phyloP scores from a whole-genome alignment of 495 filamentous ascomycete genomes.

The Aspergillus asperescens region DNA sequence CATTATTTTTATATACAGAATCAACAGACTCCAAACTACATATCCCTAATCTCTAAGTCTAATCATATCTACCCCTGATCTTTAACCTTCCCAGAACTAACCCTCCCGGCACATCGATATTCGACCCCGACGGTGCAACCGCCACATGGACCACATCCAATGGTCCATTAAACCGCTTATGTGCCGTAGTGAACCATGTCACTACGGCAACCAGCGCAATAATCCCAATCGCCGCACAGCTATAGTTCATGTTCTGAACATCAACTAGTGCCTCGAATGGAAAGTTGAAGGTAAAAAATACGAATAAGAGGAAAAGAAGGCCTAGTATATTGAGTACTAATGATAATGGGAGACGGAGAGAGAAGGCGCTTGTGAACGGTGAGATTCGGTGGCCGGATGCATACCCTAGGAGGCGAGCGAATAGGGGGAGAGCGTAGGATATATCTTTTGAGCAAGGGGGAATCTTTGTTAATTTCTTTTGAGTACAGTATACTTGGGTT shows the following conservation, averaged over 20 bases:
- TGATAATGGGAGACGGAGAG: constrained; percentile 31
- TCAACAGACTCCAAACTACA: too few species aligned
- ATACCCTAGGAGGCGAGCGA: constrained; percentile 10
- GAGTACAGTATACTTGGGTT: too few species aligned
- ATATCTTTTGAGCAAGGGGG: constrained; percentile 3
- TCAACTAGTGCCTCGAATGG: constrained; percentile 43
- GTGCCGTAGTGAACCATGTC: constrained; percentile 46
- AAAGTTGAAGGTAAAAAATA: constrained; percentile 51
- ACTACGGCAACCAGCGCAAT: constrained; percentile 44
- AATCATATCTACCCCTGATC: too few species aligned
- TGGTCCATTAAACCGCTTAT: constrained; percentile 11
- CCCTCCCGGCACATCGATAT: background rate
- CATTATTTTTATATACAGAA: too few species aligned
- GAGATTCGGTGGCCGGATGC: constrained; percentile 7
- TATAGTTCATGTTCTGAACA: constrained; percentile 53
- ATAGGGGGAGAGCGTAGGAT: constrained; percentile 12
- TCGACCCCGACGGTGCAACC: background rate
- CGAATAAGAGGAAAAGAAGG: constrained; percentile 44
- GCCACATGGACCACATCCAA: constrained; percentile 3
- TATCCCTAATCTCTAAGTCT: too few species aligned
- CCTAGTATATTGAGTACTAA: constrained; percentile 43
- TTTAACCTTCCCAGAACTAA: background rate
- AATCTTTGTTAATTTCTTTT: background rate
- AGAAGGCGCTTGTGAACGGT: constrained; percentile 33
- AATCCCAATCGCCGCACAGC: constrained; percentile 46